Conservation (phyloP, 306 rosid genomes). For the Pyrus bretschneideri region DNA sequence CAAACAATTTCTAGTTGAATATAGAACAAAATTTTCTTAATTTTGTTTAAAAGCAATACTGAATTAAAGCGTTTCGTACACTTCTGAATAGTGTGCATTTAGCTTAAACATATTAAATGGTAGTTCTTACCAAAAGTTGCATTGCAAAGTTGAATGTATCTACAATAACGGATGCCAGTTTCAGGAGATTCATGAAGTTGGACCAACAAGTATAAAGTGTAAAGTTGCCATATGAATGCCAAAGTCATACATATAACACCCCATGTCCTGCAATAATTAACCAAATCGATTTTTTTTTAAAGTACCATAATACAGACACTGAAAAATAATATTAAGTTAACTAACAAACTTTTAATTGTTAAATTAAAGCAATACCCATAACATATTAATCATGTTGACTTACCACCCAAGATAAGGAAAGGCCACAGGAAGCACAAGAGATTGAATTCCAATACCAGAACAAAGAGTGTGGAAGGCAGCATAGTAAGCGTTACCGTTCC, state of each 20-base stretch:
- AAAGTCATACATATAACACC: conserved; percentile 32
- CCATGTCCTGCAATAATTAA: conserved; percentile 29
- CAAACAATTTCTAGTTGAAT: neutral
- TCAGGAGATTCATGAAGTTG: conserved; percentile 41
- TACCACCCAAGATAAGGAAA: conserved; percentile 46
- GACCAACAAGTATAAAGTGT: conserved; percentile 36
- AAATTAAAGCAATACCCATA: neutral
- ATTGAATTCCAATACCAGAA: conserved; percentile 52
- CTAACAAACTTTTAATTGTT: neutral
- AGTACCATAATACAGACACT: neutral
- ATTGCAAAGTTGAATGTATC: conserved; percentile 40
- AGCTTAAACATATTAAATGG: neutral
- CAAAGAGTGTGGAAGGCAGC: conserved; percentile 46
- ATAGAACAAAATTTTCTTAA: neutral
- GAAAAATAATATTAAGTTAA: neutral
- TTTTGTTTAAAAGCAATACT: neutral
- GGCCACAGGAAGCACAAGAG: conserved; percentile 43
- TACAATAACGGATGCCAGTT: conserved; percentile 39
- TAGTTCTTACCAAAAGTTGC: conserved; percentile 23
- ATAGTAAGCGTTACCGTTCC: conserved; percentile 43
- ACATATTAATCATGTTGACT: neutral
- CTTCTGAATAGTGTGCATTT: neutral
- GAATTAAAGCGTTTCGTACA: neutral
- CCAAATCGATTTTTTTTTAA: neutral
- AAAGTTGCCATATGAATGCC: conserved; percentile 46